A percentile compares a stretch with the other conserved stretches of the same genome.
These are phyloP conservation scores for Acrasis kona DNA, from an alignment of 78 protist species.

Conservation along the genomic window DNA sequence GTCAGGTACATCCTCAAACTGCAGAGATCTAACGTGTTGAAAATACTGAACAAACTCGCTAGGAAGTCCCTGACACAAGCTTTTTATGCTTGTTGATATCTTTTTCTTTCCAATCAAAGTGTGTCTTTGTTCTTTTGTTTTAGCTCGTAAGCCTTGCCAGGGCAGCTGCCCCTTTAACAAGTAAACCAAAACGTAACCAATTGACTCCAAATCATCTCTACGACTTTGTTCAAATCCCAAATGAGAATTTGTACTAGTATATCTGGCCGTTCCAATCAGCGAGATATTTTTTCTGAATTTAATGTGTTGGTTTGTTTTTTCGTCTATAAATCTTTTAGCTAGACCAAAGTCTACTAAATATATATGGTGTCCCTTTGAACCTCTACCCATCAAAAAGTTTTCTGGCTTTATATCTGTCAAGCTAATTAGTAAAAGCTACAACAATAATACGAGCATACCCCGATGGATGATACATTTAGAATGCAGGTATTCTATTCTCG, in stretches of 20 bases:
- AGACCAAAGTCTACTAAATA: constrained; percentile 44
- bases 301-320: constrained; percentile 45
- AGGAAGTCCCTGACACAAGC: too few relatives aligned
- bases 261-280: constrained; percentile 52
- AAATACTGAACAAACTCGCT: too few relatives aligned
- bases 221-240: constrained; percentile 55
- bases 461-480: constrained; percentile 20
- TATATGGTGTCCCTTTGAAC: constrained; percentile 6
- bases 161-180: not conserved
- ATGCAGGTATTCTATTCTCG: constrained; percentile 29
- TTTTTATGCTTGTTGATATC: too few relatives aligned
- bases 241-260: constrained; percentile 32
- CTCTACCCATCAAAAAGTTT: constrained; percentile 41
- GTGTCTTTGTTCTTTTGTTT: not conserved
- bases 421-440: too few relatives aligned
- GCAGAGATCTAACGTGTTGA: too few relatives aligned
- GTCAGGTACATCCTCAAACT: too few relatives aligned
- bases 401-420: constrained; percentile 58
- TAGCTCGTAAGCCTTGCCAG: constrained; percentile 4
- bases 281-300: constrained; percentile 40
- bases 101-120: not conserved
- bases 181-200: constrained; percentile 6
- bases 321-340: constrained; percentile 43
- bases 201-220: constrained; percentile 5
- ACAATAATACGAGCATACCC: too few relatives aligned